Evolutionary conservation across 2,329 filamentous ascomycete species (phyloP).

Genomic region (Scedosporium dehoogii): DNA sequence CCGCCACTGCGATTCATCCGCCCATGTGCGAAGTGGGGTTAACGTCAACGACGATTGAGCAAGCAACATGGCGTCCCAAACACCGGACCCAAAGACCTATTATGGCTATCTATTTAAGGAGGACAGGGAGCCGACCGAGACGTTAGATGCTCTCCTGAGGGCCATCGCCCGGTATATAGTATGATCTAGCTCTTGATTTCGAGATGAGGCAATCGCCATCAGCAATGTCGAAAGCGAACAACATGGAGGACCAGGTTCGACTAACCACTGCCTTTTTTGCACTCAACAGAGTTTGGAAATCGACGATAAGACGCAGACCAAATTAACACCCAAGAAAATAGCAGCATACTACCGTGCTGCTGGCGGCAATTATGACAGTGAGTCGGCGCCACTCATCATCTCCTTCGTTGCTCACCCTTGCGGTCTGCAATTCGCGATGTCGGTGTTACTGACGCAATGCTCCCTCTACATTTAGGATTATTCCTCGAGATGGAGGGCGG

Average conservation of each 20-base stretch:
- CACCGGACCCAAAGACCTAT: slow-evolving; percentile 1
- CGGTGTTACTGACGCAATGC: background rate
- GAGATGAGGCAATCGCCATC: background rate
- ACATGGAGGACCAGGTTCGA: background rate
- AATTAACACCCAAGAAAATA: slow-evolving; percentile 57
- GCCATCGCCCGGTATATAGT: slow-evolving; percentile 5
- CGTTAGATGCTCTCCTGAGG: slow-evolving; percentile 3
- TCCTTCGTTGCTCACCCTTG: background rate
- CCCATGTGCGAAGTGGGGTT: background rate
- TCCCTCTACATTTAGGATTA: slow-evolving; percentile 38
- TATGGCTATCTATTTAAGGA: slow-evolving; percentile 5
- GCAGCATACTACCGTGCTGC: slow-evolving; percentile 68
- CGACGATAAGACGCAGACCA: slow-evolving; percentile 42
- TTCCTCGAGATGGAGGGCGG: slow-evolving; percentile 66
- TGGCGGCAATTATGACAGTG: slow-evolving; percentile 65
- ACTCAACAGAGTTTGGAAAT: slow-evolving; percentile 41
- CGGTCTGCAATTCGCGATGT: too few relatives aligned
- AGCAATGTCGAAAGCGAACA: background rate
- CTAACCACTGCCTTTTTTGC: background rate
- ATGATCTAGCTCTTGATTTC: background rate
- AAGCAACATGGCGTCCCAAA: slow-evolving; percentile 1
- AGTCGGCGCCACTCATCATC: slow-evolving; percentile 11
- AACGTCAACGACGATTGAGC: background rate
- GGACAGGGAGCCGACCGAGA: background rate
- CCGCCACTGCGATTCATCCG: background rate